Base-by-base conservation (phyloP, 306 rosid genomes). In the Vicia villosa region DNA sequence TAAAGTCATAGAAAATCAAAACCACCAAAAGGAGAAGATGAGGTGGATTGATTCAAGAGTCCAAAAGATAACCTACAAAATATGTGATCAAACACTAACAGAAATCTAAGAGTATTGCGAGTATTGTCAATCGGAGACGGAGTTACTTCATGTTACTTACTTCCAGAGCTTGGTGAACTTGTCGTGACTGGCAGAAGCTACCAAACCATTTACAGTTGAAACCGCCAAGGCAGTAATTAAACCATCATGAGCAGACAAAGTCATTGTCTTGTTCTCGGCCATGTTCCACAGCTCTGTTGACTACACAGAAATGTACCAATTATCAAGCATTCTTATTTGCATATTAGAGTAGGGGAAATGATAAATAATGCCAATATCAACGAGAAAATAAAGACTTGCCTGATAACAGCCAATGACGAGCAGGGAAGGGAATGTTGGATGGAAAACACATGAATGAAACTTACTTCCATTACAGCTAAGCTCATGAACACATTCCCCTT, bases 231-330 rank as follows among this genome's bases (percentile, higher is more conserved):
- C 74, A 28, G 97, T 83, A 46, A 94, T 83, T 50, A 94, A 85
- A 70, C 97, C 99, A 0, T 91, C 99, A 30, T 94, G 99, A 59
- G 97, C 99, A 6, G 97, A 40, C 14, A 91, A 74, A 2, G 92
- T 83, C 99, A 94, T 89, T 20, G 97, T 90, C 95, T 88, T 91
- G 86, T 87, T 87, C 82, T 91, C 99, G 0, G 73, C 47, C 91
- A 89, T 91, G 88, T 94, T 87, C 99, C 99, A 94, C 34, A 94
- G 92, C 87, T 94, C 99, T 84, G 91, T 66, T 36, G 99, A 91
- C 99, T 94, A 81, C 88, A 86, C 4, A 0, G 8, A 20, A 41
- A 56, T 13, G 19, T 13, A 22, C 36, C 26, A 20, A 19, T 4
- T 34, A 52, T 21, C 2, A 52, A 52, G 0, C 15, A 20, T 59